phyloP scores from a whole-genome alignment of 2,329 filamentous ascomycete species.

The Tolypocladium album region DNA sequence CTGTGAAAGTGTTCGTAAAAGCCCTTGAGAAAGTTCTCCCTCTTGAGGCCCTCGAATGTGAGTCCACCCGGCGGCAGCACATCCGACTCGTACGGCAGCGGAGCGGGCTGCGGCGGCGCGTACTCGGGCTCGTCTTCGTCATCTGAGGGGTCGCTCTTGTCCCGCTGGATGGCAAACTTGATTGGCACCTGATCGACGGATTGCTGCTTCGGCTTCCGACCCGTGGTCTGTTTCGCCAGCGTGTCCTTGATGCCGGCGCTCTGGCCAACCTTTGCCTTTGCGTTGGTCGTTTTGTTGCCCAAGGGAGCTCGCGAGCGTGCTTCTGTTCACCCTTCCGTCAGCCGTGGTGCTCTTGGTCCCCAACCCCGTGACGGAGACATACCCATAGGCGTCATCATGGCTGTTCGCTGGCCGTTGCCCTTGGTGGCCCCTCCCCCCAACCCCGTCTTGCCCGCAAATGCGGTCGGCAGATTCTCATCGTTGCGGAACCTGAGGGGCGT shows the following conservation, averaged over 20 bases:
- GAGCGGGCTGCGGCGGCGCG: slow-evolving; percentile 62
- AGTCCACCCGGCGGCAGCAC: slow-evolving; percentile 49
- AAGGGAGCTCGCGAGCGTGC: slow-evolving; percentile 64
- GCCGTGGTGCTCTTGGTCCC: neutral
- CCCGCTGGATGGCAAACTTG: slow-evolving; percentile 53
- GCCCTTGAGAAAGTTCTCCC: slow-evolving; percentile 47
- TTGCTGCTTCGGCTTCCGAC: slow-evolving; percentile 48
- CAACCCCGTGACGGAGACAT: slow-evolving; percentile 14
- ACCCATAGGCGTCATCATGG: slow-evolving; percentile 74
- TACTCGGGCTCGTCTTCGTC: slow-evolving; percentile 77
- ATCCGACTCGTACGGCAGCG: slow-evolving; percentile 59
- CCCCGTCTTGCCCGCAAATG: slow-evolving; percentile 27
- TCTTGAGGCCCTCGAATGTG: slow-evolving; percentile 46
- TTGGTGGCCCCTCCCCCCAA: slow-evolving; percentile 43
- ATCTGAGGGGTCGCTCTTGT: slow-evolving; percentile 28
- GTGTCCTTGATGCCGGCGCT: slow-evolving; percentile 54
- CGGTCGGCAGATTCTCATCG: slow-evolving; percentile 62
- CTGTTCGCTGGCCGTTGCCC: slow-evolving; percentile 34
- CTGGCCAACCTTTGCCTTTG: slow-evolving; percentile 62
- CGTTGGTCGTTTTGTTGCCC: slow-evolving; percentile 94
- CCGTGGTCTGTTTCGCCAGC: slow-evolving; percentile 45
- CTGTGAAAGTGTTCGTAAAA: slow-evolving; percentile 52
- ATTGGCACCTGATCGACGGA: slow-evolving; percentile 40
- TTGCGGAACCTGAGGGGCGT: slow-evolving; percentile 73
- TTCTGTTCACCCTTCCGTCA: slow-evolving; percentile 11